Evolutionary conservation across 495 filamentous ascomycete species (phyloP), one percentile per base, ranked within the genome.

Genomic region (Podospora tetraspora): DNA sequence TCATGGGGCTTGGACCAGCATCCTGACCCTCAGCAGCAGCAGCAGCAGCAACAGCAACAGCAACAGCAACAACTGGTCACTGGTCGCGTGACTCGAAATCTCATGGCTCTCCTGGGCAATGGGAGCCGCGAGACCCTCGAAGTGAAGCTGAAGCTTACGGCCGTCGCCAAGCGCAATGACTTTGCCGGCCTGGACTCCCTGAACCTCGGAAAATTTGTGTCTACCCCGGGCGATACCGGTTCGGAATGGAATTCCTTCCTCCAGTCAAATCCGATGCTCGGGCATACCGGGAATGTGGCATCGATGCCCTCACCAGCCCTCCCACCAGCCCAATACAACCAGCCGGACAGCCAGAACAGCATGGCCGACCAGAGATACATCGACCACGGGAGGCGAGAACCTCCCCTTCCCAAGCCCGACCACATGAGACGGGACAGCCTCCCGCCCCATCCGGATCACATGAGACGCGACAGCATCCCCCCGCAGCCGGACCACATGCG

Each of bases 61-160:
- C 37, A 85, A 84, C 43, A 84, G 82, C 57, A 84, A 83, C 37
- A 85, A 84, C 85, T 97, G 75, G 88, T 99, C 66, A 98, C 96
- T 12, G 95, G 95, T 25, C 90, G 93, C 16, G 91, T 99, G 60
- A 92, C 90, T 70, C 91, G 90, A 70, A 97, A 94, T 73, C 80
- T 92, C 9, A 79, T 97, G 29, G 91, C 90, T 19, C 79, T 97
- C 21, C 94, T 98, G 76, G 89, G 87, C 22, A 91, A 91, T 71
- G 92, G 90, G 24, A 87, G 89, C 56, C 91, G 89, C 73, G 95
- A 99, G 76, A 97, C 92, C 2, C 79, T 99, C 66, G 96, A 99
- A 79, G 96, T 99, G 68, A 97, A 92, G 78, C 79, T 99, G 62
- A 92, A 92, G 71, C 83, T 99, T 37, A 89, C 92, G 23, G 90